Evolutionary conservation across 2,329 filamentous ascomycete species (phyloP).

Genomic region (Arthrobotrys sphaeroides): DNA sequence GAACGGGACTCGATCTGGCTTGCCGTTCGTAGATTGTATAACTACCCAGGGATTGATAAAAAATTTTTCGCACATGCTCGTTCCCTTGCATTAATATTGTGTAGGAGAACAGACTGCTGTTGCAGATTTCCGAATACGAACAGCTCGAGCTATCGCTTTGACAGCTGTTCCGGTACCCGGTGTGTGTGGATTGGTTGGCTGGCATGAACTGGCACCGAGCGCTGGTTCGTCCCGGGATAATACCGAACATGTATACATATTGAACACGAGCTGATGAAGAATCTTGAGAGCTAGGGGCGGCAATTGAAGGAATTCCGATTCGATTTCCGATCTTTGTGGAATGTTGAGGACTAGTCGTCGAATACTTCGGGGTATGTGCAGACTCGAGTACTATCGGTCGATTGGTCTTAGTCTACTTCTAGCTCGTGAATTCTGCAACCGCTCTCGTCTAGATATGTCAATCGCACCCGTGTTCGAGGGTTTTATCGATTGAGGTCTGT

Average conservation of each 20-base stretch:
- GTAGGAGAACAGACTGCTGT: not conserved
- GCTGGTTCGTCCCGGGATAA: not conserved
- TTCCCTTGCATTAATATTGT: constrained; percentile 24
- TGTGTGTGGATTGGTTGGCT: not conserved
- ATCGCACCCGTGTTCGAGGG: constrained; percentile 26
- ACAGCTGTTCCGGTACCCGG: constrained; percentile 19
- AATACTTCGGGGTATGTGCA: not conserved
- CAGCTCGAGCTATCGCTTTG: constrained; percentile 15
- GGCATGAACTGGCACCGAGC: not conserved
- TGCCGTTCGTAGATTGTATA: not conserved
- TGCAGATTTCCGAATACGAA: constrained; percentile 46
- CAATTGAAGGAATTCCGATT: constrained; percentile 11
- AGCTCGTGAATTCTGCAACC: not conserved
- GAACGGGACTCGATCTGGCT: too few species aligned
- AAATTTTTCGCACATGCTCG: constrained; percentile 3
- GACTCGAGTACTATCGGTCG: not conserved
- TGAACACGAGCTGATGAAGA: not conserved
- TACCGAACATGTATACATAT: not conserved
- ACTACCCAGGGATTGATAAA: not conserved
- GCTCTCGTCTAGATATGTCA: constrained; percentile 24
- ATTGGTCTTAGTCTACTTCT: constrained; percentile 15
- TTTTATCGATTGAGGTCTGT: constrained; percentile 19
- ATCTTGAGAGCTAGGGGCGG: not conserved
- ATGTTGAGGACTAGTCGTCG: not conserved
- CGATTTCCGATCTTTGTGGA: not conserved